Conservation (phyloP, 2,329 filamentous ascomycete genomes). For the Mycosphaerella sp. region DNA sequence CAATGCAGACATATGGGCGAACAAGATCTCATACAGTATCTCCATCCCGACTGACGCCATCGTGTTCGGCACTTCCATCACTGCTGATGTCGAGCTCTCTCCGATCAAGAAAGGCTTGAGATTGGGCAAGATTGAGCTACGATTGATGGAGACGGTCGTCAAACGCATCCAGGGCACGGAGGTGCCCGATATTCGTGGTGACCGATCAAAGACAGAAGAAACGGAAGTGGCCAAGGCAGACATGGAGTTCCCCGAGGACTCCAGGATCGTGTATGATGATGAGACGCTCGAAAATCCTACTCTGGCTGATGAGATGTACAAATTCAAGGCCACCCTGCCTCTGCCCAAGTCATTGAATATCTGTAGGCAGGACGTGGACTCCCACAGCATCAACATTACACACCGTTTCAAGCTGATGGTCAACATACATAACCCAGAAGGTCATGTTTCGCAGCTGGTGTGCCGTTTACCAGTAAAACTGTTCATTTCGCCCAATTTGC, state of each 20-base stretch:
- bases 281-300: slow-evolving; percentile 36
- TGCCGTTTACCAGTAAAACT: slow-evolving; percentile 86
- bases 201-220: slow-evolving; percentile 33
- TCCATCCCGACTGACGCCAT: slow-evolving; percentile 89
- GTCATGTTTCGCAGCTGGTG: slow-evolving; percentile 85
- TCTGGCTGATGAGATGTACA: slow-evolving; percentile 51
- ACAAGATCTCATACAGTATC: slow-evolving; percentile 95
- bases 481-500: slow-evolving; percentile 91
- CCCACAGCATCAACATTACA: slow-evolving; percentile 80
- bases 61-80: slow-evolving; percentile 81
- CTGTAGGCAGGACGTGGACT: slow-evolving; percentile 85
- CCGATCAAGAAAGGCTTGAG: slow-evolving; percentile 82
- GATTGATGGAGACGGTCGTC: slow-evolving; percentile 71
- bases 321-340: slow-evolving; percentile 54
- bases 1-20: slow-evolving; percentile 95
- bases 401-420: slow-evolving; percentile 91
- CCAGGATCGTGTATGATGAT: slow-evolving; percentile 33
- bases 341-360: slow-evolving; percentile 74
- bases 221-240: slow-evolving; percentile 35
- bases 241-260: slow-evolving; percentile 36
- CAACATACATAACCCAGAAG: slow-evolving; percentile 88
- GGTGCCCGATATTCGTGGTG: slow-evolving; percentile 30
- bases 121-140: slow-evolving; percentile 74
- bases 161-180: slow-evolving; percentile 33
- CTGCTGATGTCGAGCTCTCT: slow-evolving; percentile 78